phyloP scores from a whole-genome alignment of 345 rosid species.

The Citrus australasica region DNA sequence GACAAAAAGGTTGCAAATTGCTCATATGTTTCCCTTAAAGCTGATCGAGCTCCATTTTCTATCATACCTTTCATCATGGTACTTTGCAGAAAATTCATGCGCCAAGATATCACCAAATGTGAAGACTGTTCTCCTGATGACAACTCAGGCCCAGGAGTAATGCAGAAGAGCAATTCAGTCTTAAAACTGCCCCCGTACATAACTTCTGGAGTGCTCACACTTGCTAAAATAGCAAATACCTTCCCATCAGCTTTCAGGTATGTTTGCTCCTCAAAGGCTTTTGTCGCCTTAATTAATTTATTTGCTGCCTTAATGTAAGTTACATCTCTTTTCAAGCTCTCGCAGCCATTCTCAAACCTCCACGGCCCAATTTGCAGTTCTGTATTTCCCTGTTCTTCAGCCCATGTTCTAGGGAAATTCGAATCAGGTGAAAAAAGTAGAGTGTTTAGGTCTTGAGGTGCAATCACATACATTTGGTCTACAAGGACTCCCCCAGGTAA shows the following conservation, averaged over 20 bases:
- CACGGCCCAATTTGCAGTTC: conserved; percentile 75
- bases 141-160: conserved; percentile 74
- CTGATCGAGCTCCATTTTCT: conserved; percentile 86
- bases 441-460: conserved; percentile 62
- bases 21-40: conserved; percentile 78
- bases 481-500: conserved; percentile 85
- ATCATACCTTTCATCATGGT: conserved; percentile 95
- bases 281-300: conserved; percentile 77
- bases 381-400: conserved; percentile 73
- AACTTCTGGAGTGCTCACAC: conserved; percentile 87
- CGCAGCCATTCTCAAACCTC: conserved; percentile 61
- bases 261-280: conserved; percentile 78
- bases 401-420: conserved; percentile 45
- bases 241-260: conserved; percentile 81
- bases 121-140: conserved; percentile 77
- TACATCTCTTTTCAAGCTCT: conserved; percentile 56
- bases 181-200: conserved; percentile 77
- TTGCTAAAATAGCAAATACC: conserved; percentile 50
- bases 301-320: conserved; percentile 76
- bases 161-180: conserved; percentile 67
- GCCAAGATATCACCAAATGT: conserved; percentile 81
- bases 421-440: conserved; percentile 78
- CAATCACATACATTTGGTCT: conserved; percentile 58
- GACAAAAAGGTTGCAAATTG: conserved; percentile 56
- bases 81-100: conserved; percentile 83